Base-by-base conservation (phyloP, 352 stramenopile species). In the Phytopythium kandeliae region DNA sequence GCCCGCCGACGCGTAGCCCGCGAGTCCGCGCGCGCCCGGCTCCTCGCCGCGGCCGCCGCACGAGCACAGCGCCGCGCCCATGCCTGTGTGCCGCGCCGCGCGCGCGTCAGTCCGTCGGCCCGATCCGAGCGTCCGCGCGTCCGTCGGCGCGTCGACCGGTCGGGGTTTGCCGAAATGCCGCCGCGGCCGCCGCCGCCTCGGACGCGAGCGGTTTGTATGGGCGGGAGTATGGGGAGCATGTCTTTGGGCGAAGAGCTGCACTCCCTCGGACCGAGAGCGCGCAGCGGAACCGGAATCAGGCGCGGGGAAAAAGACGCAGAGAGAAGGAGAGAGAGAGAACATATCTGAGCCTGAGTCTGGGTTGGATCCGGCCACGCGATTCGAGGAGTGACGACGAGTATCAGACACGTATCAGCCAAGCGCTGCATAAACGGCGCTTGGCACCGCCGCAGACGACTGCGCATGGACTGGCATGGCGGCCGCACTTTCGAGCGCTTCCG, bases 21-120 rank as follows among this genome's bases (percentile, higher is more conserved):
- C 54, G 25, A 55, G 19, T 56, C 50, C 11, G 10, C 31, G 47
- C 16, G 11, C 21, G 15, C 25, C 48, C 35, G 61, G 44, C 51
- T 84, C 73, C 17, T 81, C 73, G 17, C 59, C 67, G 30, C 62
- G 62, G 4, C 62, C 60, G 28, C 66, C 64, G 48, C 73, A 85
- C 31, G 73, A 71, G 51, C 73, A 85, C 37, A 85, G 55, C 37
- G 70, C 73, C 38, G 67, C 65, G 26, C 73, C 73, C 73, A 85
- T 85, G 34, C 11, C n/a, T 13, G n/a, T n/a, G n/a, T n/a, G n/a
- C n/a, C n/a, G n/a, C n/a, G n/a, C n/a, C n/a, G n/a, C n/a, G n/a
- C n/a, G n/a, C n/a, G n/a, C n/a, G n/a, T n/a, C n/a, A n/a, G n/a
- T n/a, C n/a, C n/a, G n/a, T n/a, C n/a, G n/a, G n/a, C n/a, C n/a